phyloP scores from a whole-genome alignment of 2,329 filamentous ascomycete genomes.

The Bipolaris bicolor region DNA sequence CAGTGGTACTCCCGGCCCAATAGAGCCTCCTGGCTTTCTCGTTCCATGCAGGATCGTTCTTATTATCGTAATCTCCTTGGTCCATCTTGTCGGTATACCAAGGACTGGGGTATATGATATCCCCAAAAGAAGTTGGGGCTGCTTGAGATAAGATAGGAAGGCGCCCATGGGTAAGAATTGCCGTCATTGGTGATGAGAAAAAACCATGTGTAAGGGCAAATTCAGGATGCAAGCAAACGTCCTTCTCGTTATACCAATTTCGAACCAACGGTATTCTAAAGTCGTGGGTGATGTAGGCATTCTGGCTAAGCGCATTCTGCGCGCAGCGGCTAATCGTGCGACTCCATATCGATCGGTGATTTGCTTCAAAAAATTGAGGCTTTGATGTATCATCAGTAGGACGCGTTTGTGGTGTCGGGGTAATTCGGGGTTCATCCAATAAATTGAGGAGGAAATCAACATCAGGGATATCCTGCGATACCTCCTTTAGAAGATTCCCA shows the following conservation, averaged over 20 bases:
- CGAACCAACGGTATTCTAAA: constrained; percentile 13
- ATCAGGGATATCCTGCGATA: constrained; percentile 11
- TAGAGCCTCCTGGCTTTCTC: constrained; percentile 60
- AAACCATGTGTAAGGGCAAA: constrained; percentile 55
- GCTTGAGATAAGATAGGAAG: constrained; percentile 58
- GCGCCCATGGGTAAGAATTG: constrained; percentile 49
- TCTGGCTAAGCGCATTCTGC: not conserved
- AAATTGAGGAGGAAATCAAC: constrained; percentile 16
- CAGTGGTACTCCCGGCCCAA: constrained; percentile 64
- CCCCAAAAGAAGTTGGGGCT: constrained; percentile 55
- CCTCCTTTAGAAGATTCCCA: constrained; percentile 4
- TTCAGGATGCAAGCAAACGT: constrained; percentile 35
- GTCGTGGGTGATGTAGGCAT: not conserved
- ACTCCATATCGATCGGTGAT: constrained; percentile 7
- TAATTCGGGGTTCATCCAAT: constrained; percentile 15
- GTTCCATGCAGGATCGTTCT: constrained; percentile 56
- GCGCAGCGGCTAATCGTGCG: too few species aligned
- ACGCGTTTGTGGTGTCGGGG: constrained; percentile 9
- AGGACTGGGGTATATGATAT: constrained; percentile 59
- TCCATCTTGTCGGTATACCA: constrained; percentile 55
- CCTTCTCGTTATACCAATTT: constrained; percentile 4
- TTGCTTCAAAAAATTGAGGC: constrained; percentile 3
- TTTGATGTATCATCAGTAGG: constrained; percentile 3
- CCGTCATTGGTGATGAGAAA: constrained; percentile 52
- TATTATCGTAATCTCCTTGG: constrained; percentile 46